Evolutionary conservation across 352 stramenopile genomes (phyloP).

Genomic region (Phytophthora cajani): DNA sequence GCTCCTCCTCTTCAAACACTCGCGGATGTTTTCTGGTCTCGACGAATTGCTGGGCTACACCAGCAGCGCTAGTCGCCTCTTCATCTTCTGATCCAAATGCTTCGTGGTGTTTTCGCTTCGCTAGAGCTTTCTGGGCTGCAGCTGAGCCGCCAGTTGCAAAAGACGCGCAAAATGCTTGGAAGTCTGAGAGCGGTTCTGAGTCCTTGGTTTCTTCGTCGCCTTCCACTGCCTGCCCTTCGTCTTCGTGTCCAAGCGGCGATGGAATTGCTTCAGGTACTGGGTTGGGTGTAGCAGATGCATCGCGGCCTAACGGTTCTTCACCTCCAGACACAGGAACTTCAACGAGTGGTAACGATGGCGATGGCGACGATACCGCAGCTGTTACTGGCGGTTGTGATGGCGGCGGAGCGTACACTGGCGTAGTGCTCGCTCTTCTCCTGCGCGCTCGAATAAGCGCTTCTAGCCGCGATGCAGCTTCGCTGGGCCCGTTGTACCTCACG

Average conservation of each 20-base stretch:
- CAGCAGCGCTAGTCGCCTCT: constrained; percentile 1
- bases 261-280: background rate
- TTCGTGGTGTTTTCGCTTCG: constrained; percentile 37
- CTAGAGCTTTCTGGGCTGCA: constrained; percentile 20
- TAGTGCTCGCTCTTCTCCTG: constrained; percentile 17
- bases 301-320: constrained; percentile 3
- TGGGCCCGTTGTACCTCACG: constrained; percentile 12
- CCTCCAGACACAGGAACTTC: background rate
- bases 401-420: background rate
- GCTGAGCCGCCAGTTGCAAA: constrained; percentile 37
- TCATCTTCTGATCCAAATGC: constrained; percentile 33
- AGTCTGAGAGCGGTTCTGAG: constrained; percentile 21
- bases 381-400: background rate
- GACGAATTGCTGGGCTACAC: background rate
- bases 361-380: background rate
- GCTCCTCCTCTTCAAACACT: constrained; percentile 3
- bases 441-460: constrained; percentile 33
- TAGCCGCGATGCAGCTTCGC: constrained; percentile 22
- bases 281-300: background rate
- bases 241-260: background rate
- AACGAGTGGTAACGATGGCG: background rate
- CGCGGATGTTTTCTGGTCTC: constrained; percentile 25
- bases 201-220: constrained; percentile 27
- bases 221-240: constrained; percentile 11
- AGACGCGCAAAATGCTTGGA: constrained; percentile 42